Evolutionary conservation across 441 rosid species (phyloP), one percentile per base, ranked within the genome.

Genomic region (Erodium trifolium): DNA sequence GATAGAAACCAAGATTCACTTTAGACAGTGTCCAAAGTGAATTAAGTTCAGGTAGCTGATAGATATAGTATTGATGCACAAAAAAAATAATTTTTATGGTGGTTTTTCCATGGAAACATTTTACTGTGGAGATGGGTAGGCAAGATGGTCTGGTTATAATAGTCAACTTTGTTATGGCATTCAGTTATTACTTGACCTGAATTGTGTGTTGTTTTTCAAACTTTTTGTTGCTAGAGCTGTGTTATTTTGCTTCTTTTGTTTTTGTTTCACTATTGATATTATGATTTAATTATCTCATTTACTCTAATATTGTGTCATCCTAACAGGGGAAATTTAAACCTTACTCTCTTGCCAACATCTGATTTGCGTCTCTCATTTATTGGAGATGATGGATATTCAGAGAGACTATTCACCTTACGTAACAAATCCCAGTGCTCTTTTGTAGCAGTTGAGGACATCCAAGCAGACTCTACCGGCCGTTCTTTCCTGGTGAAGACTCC

Each of bases 331-430:
- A 86, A 79, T 71, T 82, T 93, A 73, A 89, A 82, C 78, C 88
- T 93, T 27, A 72, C 80, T 3, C 72, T 91, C 41, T 78, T 93
- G 83, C 97, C 99, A 69, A 83, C 96, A 67, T 91, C 97, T 59
- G 89, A 84, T 81, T 75, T 93, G 83, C 88, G 96, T 57, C 83
- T 91, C 69, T 81, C 90, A 2, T 91, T 89, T 76, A 70, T 84
- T 49, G 95, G 97, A 71, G 99, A 93, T 78, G 84, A 89, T 82
- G 97, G 96, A 67, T 86, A 72, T 19, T 70, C 87, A 0, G 96
- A 89, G 71, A 87, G 88, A 69, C 78, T 93, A 53, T 82, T 84
- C 71, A 86, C 93, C 49, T 76, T 88, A 43, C 80, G 84, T 70
- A 78, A 78, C 73, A 80, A 76, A 75, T 62, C 77, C 51, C 83